Conservation (phyloP, 2,329 filamentous ascomycete genomes). For the Cladosporium halotolerans region DNA sequence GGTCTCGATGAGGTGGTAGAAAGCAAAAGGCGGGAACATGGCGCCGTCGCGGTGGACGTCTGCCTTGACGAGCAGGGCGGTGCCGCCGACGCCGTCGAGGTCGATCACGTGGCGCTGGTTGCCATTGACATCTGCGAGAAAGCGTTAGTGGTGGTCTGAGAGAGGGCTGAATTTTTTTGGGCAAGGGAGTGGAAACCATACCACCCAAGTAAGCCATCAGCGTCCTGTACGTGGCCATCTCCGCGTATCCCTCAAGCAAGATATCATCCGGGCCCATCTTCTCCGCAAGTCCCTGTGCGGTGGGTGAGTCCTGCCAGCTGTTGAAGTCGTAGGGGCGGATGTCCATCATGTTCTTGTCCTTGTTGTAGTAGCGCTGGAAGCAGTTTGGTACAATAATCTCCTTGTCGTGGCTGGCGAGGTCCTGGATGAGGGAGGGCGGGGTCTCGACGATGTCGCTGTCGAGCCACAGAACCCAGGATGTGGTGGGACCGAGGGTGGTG, state of each 20-base stretch:
- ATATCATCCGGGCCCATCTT: slow-evolving; percentile 90
- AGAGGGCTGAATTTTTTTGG: slow-evolving; percentile 36
- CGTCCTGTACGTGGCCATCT: slow-evolving; percentile 85
- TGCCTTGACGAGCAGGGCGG: slow-evolving; percentile 86
- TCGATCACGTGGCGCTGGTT: slow-evolving; percentile 43
- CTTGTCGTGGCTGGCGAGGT: slow-evolving; percentile 80
- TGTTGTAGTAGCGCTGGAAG: slow-evolving; percentile 71
- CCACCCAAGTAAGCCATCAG: slow-evolving; percentile 81
- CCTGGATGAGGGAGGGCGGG: slow-evolving; percentile 77
- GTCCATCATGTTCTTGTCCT: slow-evolving; percentile 64
- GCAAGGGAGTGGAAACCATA: slow-evolving; percentile 36
- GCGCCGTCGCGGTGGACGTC: slow-evolving; percentile 95
- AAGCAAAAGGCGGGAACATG: slow-evolving; percentile 96
- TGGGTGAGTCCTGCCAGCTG: slow-evolving; percentile 88
- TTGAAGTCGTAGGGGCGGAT: slow-evolving; percentile 94
- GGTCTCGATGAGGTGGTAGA: slow-evolving; percentile 95
- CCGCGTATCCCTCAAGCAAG: slow-evolving; percentile 83
- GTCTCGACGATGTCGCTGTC: slow-evolving; percentile 90
- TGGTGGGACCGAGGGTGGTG: slow-evolving; percentile 83
- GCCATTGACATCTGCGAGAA: slow-evolving; percentile 22
- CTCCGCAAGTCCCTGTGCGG: slow-evolving; percentile 65
- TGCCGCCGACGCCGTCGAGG: slow-evolving; percentile 90
- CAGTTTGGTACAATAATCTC: slow-evolving; percentile 93
- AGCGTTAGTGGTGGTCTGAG: not conserved
- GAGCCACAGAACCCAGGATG: slow-evolving; percentile 95